phyloP scores from a whole-genome alignment of 2,329 filamentous ascomycete genomes.

The Bipolaris victoriae region DNA sequence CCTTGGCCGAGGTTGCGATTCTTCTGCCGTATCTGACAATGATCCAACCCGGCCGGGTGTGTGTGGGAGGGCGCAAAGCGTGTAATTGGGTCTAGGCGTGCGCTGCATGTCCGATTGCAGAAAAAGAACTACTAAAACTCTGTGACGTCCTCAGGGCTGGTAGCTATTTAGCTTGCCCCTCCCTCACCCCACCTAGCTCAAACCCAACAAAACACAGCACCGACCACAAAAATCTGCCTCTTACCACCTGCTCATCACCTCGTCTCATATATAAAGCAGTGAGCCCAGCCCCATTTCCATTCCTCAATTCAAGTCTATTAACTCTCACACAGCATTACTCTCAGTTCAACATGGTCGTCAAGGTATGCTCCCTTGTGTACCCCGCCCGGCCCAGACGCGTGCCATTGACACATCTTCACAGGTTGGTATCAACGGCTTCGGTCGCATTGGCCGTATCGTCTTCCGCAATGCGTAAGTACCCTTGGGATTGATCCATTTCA shows the following conservation, averaged over 20 bases:
- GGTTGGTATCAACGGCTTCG: conserved; percentile 99
- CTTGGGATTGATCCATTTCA: conserved; percentile 6
- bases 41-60: conserved; percentile 42
- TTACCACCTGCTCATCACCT: conserved; percentile 25
- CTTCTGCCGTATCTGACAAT: conserved; percentile 20
- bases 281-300: conserved; percentile 19
- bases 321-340: conserved; percentile 31
- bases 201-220: conserved; percentile 39
- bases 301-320: conserved; percentile 17
- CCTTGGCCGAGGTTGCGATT: conserved; percentile 36
- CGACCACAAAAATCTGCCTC: conserved; percentile 30
- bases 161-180: conserved; percentile 34
- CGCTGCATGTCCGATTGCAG: conserved; percentile 41
- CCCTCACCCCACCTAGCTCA: conserved; percentile 38
- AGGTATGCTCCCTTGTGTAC: conserved; percentile 45
- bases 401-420: conserved; percentile 50
- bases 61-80: conserved; percentile 31
- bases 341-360: conserved; percentile 54
- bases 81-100: conserved; percentile 40
- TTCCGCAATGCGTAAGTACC: conserved; percentile 88
- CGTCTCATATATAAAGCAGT: conserved; percentile 31
- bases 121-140: conserved; percentile 33
- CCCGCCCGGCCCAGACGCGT: conserved; percentile 25
- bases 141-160: conserved; percentile 36
- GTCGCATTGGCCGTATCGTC: conserved; percentile 98